Conservation (phyloP, 768 basidiomycete species). For the Phylloporus sp. region DNA sequence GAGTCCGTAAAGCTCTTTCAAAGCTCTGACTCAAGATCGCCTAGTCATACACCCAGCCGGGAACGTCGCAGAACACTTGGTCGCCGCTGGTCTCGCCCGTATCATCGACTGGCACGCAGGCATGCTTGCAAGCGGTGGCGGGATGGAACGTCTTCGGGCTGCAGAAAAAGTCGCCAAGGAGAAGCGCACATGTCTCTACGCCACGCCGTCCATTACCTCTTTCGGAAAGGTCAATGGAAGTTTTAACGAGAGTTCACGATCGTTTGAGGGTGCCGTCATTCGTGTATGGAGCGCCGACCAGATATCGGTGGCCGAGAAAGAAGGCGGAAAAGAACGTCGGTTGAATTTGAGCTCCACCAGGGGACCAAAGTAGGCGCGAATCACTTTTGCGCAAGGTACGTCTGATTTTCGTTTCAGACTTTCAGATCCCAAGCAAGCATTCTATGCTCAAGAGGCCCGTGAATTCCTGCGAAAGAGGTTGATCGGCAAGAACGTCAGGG, state of each 20-base stretch:
- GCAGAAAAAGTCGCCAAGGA: slow-evolving; percentile 82
- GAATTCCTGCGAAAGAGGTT: slow-evolving; percentile 90
- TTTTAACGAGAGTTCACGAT: slow-evolving; percentile 40
- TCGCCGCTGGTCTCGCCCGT: slow-evolving; percentile 79
- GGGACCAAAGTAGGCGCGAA: slow-evolving; percentile 62
- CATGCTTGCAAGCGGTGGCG: slow-evolving; percentile 77
- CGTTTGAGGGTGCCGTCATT: slow-evolving; percentile 78
- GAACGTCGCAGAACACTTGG: slow-evolving; percentile 88
- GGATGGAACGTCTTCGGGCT: slow-evolving; percentile 81
- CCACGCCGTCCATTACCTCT: slow-evolving; percentile 32
- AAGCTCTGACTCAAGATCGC: neutral
- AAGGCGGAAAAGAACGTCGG: slow-evolving; percentile 68
- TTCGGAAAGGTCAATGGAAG: slow-evolving; percentile 45
- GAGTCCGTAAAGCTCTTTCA: slow-evolving; percentile 17
- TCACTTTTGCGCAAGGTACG: neutral
- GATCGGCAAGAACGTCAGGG: slow-evolving; percentile 83
- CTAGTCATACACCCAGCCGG: slow-evolving; percentile 86
- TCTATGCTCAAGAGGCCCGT: slow-evolving; percentile 85
- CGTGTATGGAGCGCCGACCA: slow-evolving; percentile 94
- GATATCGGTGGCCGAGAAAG: slow-evolving; percentile 73
- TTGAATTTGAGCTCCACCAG: slow-evolving; percentile 85
- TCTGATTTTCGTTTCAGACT: slow-evolving; percentile 47
- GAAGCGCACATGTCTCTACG: slow-evolving; percentile 65
- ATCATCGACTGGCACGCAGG: slow-evolving; percentile 98
- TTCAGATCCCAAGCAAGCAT: slow-evolving; percentile 80